phyloP scores from a whole-genome alignment of 352 stramenopile species.

The Pythium coloratum region DNA sequence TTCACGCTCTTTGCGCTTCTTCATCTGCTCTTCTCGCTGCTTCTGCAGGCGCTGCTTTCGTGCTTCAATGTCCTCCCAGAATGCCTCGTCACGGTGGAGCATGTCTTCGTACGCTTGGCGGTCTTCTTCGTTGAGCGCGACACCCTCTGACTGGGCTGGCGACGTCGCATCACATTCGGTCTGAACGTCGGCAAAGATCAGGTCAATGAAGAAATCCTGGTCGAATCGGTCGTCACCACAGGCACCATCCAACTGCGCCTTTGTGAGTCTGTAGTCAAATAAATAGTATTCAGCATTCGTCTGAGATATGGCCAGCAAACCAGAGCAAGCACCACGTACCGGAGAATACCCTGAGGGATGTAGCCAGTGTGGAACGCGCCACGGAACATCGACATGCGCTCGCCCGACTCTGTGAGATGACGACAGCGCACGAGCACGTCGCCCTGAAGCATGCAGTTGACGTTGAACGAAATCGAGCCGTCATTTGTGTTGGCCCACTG shows the following conservation, averaged over 20 bases:
- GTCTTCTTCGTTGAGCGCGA: slow-evolving; percentile 78
- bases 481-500: slow-evolving; percentile 90
- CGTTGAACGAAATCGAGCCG: slow-evolving; percentile 92
- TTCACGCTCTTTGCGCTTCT: slow-evolving; percentile 60
- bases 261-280: slow-evolving; percentile 78
- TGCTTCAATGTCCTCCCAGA: slow-evolving; percentile 85
- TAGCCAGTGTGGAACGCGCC: slow-evolving; percentile 98
- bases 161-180: slow-evolving; percentile 48
- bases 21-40: slow-evolving; percentile 64
- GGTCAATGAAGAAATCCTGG: slow-evolving; percentile 96
- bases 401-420: slow-evolving; percentile 89
- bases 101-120: slow-evolving; percentile 87
- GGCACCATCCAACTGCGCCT: slow-evolving; percentile 95
- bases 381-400: slow-evolving; percentile 96
- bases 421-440: slow-evolving; percentile 96
- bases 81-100: slow-evolving; percentile 83
- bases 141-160: slow-evolving; percentile 50
- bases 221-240: slow-evolving; percentile 93
- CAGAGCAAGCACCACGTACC: slow-evolving; percentile 37
- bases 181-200: slow-evolving; percentile 95
- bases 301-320: not conserved
- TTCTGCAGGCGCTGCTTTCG: slow-evolving; percentile 73
- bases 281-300: not conserved
- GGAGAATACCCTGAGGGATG: slow-evolving; percentile 93
- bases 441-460: slow-evolving; percentile 96